phyloP scores from a whole-genome alignment of 2,329 filamentous ascomycete species.

The Tolypocladium cylindrosporum region DNA sequence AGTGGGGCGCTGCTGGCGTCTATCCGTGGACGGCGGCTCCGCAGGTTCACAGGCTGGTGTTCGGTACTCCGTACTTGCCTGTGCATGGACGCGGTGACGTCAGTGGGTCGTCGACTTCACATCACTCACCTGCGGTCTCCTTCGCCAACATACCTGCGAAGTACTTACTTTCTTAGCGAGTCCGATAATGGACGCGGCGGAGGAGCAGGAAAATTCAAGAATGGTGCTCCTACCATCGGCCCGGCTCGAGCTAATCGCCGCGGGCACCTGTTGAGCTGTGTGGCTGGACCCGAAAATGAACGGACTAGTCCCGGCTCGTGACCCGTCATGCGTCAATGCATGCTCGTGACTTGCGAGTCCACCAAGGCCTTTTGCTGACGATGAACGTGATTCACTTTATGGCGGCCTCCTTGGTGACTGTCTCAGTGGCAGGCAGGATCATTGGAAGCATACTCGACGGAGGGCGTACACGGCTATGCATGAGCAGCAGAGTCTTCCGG shows the following conservation, averaged over 20 bases:
- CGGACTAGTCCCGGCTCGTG: not conserved
- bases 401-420: no score
- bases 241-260: not conserved
- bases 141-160: not conserved
- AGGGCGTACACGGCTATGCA: not conserved
- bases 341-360: not conserved
- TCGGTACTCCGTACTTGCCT: no score
- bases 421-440: not conserved
- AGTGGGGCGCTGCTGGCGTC: not conserved
- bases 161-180: no score
- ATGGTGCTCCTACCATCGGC: not conserved
- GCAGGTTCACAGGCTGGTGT: no score
- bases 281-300: not conserved
- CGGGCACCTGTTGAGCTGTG: not conserved
- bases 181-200: no score
- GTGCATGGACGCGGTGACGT: no score
- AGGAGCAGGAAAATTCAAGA: not conserved
- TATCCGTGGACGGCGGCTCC: no score
- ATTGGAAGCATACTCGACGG: not conserved
- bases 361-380: not conserved
- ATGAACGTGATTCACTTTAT: not conserved
- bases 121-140: not conserved
- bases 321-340: not conserved
- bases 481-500: no score
- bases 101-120: not conserved